Evolutionary conservation across 208 protist species (phyloP).

Genomic region (Endotrypanum monterogeii): DNA sequence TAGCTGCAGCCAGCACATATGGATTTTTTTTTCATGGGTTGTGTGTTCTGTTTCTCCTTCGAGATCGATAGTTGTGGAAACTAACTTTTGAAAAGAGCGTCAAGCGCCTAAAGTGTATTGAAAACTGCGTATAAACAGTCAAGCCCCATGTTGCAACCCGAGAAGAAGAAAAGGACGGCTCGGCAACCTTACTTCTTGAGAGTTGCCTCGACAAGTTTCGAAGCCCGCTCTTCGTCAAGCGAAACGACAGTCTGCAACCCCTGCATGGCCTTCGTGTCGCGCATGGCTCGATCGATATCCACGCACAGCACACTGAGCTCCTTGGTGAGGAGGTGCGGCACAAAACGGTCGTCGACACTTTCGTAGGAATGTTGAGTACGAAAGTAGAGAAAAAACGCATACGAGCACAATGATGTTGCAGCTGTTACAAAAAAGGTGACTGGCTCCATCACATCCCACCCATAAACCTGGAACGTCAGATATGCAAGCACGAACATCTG

Average conservation of each 20-base stretch:
- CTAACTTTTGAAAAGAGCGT: background rate
- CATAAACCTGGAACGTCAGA: constrained; percentile 76
- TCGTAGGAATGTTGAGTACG: constrained; percentile 51
- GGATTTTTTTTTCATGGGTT: background rate
- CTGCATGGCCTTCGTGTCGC: constrained; percentile 18
- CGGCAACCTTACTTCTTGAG: constrained; percentile 4
- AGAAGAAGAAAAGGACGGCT: background rate
- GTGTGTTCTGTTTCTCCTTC: background rate
- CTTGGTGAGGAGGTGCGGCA: constrained; percentile 34
- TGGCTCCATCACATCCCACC: constrained; percentile 88
- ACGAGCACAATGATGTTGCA: constrained; percentile 46
- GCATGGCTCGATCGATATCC: constrained; percentile 24
- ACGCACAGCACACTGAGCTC: constrained; percentile 22
- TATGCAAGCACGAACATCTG: constrained; percentile 83
- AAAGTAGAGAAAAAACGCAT: constrained; percentile 66
- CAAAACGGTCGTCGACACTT: constrained; percentile 52
- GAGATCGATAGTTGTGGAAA: background rate
- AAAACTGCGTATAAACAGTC: background rate
- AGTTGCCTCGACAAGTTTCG: constrained; percentile 13
- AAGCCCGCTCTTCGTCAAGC: constrained; percentile 17
- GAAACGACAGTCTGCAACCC: constrained; percentile 27
- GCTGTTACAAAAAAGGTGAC: constrained; percentile 80
- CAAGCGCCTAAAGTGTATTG: background rate
- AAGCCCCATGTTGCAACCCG: background rate
- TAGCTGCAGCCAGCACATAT: background rate